Conservation (phyloP, 2,329 filamentous ascomycete species). For the Talaromyces marneffei region DNA sequence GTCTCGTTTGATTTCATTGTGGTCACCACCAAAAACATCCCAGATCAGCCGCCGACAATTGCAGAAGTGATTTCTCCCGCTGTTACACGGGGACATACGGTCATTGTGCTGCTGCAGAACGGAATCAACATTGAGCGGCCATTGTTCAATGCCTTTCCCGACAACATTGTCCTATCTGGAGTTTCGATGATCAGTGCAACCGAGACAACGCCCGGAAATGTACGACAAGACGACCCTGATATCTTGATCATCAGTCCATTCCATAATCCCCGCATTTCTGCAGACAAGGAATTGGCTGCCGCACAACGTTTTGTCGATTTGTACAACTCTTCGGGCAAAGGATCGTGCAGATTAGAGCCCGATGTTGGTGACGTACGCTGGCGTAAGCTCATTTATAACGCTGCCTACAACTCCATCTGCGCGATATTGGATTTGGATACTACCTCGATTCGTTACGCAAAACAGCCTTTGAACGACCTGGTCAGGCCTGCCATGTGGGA, state of each 20-base stretch:
- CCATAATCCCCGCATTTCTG: constrained; percentile 16
- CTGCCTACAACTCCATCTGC: constrained; percentile 48
- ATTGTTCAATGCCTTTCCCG: constrained; percentile 45
- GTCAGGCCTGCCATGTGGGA: constrained; percentile 49
- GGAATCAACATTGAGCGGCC: constrained; percentile 56
- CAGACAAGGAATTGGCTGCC: constrained; percentile 18
- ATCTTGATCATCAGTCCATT: constrained; percentile 49
- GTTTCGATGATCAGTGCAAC: constrained; percentile 49
- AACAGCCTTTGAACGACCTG: constrained; percentile 41
- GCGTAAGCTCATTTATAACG: constrained; percentile 43
- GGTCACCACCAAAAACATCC: constrained; percentile 54
- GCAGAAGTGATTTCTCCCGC: constrained; percentile 47
- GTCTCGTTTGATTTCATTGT: constrained; percentile 51
- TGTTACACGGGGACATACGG: constrained; percentile 45
- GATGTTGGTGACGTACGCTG: constrained; percentile 24
- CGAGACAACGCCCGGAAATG: constrained; percentile 42
- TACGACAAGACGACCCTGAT: constrained; percentile 51
- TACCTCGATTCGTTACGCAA: constrained; percentile 44
- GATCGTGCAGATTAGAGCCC: constrained; percentile 35
- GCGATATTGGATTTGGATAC: constrained; percentile 48
- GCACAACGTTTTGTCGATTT: constrained; percentile 43
- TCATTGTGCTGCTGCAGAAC: constrained; percentile 54
- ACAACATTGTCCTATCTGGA: constrained; percentile 48
- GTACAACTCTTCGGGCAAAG: constrained; percentile 45
- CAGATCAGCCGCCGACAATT: constrained; percentile 48